Base-by-base conservation (phyloP, 768 basidiomycete species). In the Termitomyces heimii region DNA sequence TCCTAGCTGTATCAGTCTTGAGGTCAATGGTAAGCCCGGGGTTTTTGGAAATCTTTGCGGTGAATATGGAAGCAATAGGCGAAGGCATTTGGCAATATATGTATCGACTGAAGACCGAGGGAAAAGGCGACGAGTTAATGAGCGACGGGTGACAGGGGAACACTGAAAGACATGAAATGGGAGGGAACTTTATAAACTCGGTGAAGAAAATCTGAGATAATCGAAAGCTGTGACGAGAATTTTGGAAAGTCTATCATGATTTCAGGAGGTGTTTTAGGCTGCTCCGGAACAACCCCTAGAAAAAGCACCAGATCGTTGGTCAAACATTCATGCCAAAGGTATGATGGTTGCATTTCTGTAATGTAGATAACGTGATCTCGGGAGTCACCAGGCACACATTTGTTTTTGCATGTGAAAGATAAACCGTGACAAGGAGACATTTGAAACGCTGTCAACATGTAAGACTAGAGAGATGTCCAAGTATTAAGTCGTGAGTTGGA, bases 21-120 rank as follows among this genome's bases (percentile, higher is more conserved):
- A 63, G 54, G 37, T 57, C 40, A 8, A 66, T 58, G 48, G 55
- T 57, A 40, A 64, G 62, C 20, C 59, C 60, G 22, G 57, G 58
- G 35, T 64, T 66, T 50, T 65, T 66, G 16, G 62, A 53, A 31
- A 42, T 35, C 49, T 61, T 61, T n/a, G 40, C 28, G 32, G 62
- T 49, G 31, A 55, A 65, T 29, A 57, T 53, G 37, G 63, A 56
- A 34, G 59, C 60, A 31, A 54, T 16, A 3, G 60, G 13, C 16
- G 57, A 66, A 60, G 61, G 53, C 62, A 63, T 63, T 32, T 32
- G 32, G 35, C 26, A 12, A 16, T 34, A 52, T 18, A 39, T 32
- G 42, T 47, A 24, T 52, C 12, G 16, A 26, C 18, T 12, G 37
- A 28, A 50, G 53, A 49, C 46, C 32, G 49, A 37, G 47, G 22